phyloP scores from a whole-genome alignment of 768 basidiomycete species.

The Filobasidium wieringae region DNA sequence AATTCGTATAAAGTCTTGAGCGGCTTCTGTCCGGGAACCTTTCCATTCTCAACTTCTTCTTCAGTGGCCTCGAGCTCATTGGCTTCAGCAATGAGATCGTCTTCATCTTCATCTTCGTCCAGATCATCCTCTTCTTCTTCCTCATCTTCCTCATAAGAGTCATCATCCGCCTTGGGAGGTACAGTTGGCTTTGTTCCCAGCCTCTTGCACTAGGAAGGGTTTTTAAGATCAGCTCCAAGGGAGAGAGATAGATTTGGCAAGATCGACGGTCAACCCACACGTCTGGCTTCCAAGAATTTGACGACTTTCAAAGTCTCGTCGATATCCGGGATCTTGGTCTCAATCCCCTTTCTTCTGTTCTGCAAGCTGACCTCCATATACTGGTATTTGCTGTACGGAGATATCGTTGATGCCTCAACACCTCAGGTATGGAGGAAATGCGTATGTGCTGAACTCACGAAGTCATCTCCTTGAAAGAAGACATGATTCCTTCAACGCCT shows the following conservation, averaged over 20 bases:
- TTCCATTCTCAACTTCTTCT: constrained; percentile 38
- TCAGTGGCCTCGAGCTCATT: constrained; percentile 35
- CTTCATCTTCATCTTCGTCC: constrained; percentile 42
- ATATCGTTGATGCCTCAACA: neutral
- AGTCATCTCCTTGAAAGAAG: constrained; percentile 78
- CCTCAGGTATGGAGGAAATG: neutral
- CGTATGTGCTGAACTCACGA: constrained; percentile 52
- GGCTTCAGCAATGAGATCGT: constrained; percentile 19
- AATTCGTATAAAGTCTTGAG: constrained; percentile 83
- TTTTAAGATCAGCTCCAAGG: neutral
- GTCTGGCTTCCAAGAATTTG: constrained; percentile 58
- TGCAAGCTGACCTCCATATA: constrained; percentile 87
- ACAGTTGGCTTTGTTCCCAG: constrained; percentile 12
- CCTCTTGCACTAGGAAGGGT: constrained; percentile 8
- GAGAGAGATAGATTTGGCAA: neutral
- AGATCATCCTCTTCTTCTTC: constrained; percentile 28
- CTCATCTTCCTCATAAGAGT: constrained; percentile 43
- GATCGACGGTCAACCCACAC: constrained; percentile 47
- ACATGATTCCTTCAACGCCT: constrained; percentile 65
- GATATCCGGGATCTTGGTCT: constrained; percentile 94
- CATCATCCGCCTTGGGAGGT: constrained; percentile 4
- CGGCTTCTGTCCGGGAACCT: constrained; percentile 31
- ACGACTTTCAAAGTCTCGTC: constrained; percentile 85
- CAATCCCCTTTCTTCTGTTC: constrained; percentile 63
- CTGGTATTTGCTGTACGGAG: constrained; percentile 70